Conservation (phyloP, 2,329 filamentous ascomycete genomes). For the Cadophora sp. region DNA sequence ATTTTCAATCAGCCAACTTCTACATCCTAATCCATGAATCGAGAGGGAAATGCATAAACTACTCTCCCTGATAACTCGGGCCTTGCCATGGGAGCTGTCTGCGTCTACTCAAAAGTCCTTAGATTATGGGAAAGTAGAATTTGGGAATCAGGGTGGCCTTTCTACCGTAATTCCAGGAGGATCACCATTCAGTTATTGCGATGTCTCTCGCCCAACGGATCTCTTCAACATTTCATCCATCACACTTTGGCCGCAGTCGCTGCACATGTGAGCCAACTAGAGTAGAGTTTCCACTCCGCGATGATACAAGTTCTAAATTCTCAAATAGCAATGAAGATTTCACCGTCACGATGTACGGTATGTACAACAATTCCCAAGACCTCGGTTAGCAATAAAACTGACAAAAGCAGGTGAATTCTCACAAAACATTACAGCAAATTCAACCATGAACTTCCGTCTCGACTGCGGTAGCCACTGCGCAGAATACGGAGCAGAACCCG, state of each 20-base stretch:
- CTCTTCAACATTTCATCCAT: slow-evolving; percentile 1
- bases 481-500: background rate
- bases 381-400: background rate
- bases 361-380: too few species aligned
- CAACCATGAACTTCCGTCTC: background rate
- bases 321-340: slow-evolving; percentile 1
- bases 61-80: background rate
- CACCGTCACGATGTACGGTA: background rate
- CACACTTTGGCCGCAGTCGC: background rate
- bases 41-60: background rate
- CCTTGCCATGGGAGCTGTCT: background rate
- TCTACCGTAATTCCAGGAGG: background rate
- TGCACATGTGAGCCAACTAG: background rate
- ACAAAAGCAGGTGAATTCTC: background rate
- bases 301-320: background rate
- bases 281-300: too few species aligned
- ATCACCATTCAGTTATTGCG: slow-evolving; percentile 4
- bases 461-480: slow-evolving; percentile 8
- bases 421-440: slow-evolving; percentile 6
- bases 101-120: background rate
- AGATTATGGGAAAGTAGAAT: too few species aligned
- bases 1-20: too few species aligned
- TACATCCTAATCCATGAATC: too few species aligned
- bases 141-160: background rate
- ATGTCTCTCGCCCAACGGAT: background rate